phyloP scores from a whole-genome alignment of 371 early-diverging fungal genomes.

The Vairimorpha apis region DNA sequence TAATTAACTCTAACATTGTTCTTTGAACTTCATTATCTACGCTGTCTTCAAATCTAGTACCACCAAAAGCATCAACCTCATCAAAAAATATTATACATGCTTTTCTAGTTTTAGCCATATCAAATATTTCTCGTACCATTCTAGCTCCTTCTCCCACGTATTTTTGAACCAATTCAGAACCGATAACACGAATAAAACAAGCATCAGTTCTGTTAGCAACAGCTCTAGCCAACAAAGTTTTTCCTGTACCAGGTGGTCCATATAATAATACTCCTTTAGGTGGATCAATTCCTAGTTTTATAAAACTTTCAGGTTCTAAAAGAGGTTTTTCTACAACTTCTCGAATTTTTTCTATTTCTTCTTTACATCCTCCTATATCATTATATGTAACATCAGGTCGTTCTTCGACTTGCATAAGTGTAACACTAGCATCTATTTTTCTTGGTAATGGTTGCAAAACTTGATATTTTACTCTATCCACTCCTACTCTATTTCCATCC shows the following conservation, averaged over 20 bases:
- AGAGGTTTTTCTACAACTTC: conserved; percentile 99
- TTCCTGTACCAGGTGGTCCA: conserved; percentile 98
- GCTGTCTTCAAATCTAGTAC: conserved; percentile 85
- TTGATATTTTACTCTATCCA: conserved; percentile 95
- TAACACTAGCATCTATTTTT: conserved; percentile 96
- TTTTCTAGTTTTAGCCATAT: conserved; percentile 93
- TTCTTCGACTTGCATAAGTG: conserved; percentile 99
- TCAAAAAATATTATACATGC: conserved; percentile 99
- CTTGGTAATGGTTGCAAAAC: conserved; percentile 97
- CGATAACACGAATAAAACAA: conserved; percentile 97
- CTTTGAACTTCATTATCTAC: conserved; percentile 99
- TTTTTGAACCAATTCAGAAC: conserved; percentile 97
- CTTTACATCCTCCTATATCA: conserved; percentile 98
- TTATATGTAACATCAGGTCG: conserved; percentile 97
- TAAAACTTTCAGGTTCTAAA: conserved; percentile 76
- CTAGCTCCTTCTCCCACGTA: conserved; percentile 98
- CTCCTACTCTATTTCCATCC: conserved; percentile 98
- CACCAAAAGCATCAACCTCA: conserved; percentile 99
- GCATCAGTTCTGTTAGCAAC: conserved; percentile 98
- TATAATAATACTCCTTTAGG: conserved; percentile 96
- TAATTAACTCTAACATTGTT: conserved; percentile 98
- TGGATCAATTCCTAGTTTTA: conserved; percentile 84
- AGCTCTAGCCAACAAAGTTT: conserved; percentile 97
- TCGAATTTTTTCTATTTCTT: conserved; percentile 96
- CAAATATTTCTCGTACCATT: conserved; percentile 98